These are phyloP conservation scores for Yarrowia galli DNA, from an alignment of 1,139 yeast species.

Conservation along the genomic window DNA sequence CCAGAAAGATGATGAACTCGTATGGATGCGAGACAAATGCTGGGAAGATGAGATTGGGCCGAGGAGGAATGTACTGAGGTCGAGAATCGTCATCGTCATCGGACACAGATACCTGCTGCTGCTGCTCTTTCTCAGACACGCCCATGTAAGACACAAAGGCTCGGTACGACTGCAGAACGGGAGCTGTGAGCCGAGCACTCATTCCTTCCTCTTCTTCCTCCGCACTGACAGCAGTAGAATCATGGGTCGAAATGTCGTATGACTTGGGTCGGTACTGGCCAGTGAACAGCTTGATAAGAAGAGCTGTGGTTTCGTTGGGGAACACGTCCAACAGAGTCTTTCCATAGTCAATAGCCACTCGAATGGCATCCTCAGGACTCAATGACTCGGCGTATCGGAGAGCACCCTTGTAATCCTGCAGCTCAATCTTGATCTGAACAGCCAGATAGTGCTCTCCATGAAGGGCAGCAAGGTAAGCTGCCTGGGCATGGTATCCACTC, in stretches of 20 bases:
- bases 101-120: not conserved
- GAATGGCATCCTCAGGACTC: conserved; percentile 77
- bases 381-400: conserved; percentile 72
- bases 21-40: conserved; percentile 83
- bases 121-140: conserved; percentile 39
- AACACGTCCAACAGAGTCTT: conserved; percentile 66
- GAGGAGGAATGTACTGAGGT: conserved; percentile 91
- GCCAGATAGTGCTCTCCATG: conserved; percentile 77
- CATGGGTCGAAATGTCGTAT: conserved; percentile 37
- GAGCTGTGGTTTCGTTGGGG: conserved; percentile 83
- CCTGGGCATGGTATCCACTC: conserved; percentile 72
- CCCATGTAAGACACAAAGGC: conserved; percentile 74
- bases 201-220: conserved; percentile 40
- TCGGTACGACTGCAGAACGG: conserved; percentile 70
- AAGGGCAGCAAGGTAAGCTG: conserved; percentile 72
- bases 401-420: conserved; percentile 68
- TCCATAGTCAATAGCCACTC: conserved; percentile 72
- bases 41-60: conserved; percentile 85
- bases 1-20: conserved; percentile 91
- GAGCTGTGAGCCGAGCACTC: conserved; percentile 45
- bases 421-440: conserved; percentile 77
- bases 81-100: conserved; percentile 42
- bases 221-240: not conserved
- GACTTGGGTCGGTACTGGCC: conserved; percentile 70
- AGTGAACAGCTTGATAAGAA: conserved; percentile 85